Base-by-base conservation (phyloP, 1,284 basidiomycete species). In the Ceratobasidium sp. region DNA sequence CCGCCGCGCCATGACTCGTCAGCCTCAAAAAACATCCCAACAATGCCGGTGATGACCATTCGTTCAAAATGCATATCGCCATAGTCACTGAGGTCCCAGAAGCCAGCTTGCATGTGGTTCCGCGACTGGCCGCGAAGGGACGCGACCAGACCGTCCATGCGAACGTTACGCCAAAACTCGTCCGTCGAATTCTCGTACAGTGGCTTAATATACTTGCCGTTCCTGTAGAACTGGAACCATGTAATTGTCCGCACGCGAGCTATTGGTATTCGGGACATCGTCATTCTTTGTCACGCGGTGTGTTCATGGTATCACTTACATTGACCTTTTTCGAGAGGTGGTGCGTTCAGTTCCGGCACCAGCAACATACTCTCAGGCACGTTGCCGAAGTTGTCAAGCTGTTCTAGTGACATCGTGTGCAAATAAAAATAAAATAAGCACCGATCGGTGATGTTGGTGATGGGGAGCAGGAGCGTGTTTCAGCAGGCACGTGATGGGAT, bases 211-310 rank as follows among this genome's bases (percentile, higher is more conserved):
- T 47, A 1, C 43, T 49, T 22, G 1, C 57, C 57, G 27, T 60
- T 15, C 20, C 35, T 60, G 17, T 47, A 29, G 27, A 60, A 47
- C 10, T 47, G 32, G n/a, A 60, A 60, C n/a, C 49, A 40, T 15
- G 60, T 64, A 2, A 64, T 17, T 15, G 34, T 17, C 4, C 57
- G 43, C 6, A 60, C 17, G n/a, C 57, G 42, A 25, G 31, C 57
- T 60, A n/a, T n/a, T n/a, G n/a, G n/a, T n/a, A n/a, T n/a, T n/a
- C n/a, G n/a, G n/a, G n/a, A n/a, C n/a, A n/a, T n/a, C n/a, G n/a
- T n/a, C n/a, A n/a, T n/a, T n/a, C n/a, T n/a, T n/a, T n/a, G n/a
- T n/a, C n/a, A n/a, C n/a, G n/a, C n/a, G n/a, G n/a, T n/a, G 17
- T 45, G 8, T 45, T n/a, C n/a, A n/a, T n/a, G n/a, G n/a, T n/a